Conservation (phyloP, 371 early-diverging fungal species). For the Basidiobolus heterosporus region DNA sequence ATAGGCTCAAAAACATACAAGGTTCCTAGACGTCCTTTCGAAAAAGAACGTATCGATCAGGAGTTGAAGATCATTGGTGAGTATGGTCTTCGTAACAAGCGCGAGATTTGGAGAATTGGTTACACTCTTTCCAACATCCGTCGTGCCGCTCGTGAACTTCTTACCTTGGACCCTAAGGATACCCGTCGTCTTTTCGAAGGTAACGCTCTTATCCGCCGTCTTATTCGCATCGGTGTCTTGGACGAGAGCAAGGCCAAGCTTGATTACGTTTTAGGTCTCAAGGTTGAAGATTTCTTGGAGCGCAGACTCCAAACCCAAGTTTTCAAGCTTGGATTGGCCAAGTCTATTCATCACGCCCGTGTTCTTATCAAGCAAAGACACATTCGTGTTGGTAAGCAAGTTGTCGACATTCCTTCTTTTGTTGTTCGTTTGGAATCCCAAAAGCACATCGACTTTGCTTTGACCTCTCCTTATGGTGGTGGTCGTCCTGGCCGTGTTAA, state of each 20-base stretch:
- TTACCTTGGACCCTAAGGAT: conserved; percentile 94
- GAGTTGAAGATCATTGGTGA: conserved; percentile 97
- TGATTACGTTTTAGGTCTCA: conserved; percentile 96
- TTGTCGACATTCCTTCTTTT: conserved; percentile 92
- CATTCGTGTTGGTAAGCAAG: conserved; percentile 98
- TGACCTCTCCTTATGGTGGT: conserved; percentile 96
- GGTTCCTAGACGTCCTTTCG: conserved; percentile 98
- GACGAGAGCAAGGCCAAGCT: conserved; percentile 94
- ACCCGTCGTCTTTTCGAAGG: conserved; percentile 97
- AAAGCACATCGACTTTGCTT: conserved; percentile 97
- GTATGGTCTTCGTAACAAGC: conserved; percentile 99
- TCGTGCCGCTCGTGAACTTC: conserved; percentile 98
- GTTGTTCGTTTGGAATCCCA: conserved; percentile 81
- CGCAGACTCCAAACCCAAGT: conserved; percentile 99
- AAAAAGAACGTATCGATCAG: conserved; percentile 95
- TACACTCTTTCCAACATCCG: conserved; percentile 97
- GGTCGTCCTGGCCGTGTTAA: conserved; percentile 95
- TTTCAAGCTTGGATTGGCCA: conserved; percentile 96
- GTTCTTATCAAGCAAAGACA: conserved; percentile 96
- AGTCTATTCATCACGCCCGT: conserved; percentile 99
- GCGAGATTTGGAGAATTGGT: conserved; percentile 97
- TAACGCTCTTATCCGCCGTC: conserved; percentile 95
- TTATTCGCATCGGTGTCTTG: conserved; percentile 96
- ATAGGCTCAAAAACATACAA: conserved; percentile 82
- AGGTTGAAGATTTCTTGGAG: conserved; percentile 97